Evolutionary conservation across 345 rosid species (phyloP).

Genomic region (Eutrema japonicum): DNA sequence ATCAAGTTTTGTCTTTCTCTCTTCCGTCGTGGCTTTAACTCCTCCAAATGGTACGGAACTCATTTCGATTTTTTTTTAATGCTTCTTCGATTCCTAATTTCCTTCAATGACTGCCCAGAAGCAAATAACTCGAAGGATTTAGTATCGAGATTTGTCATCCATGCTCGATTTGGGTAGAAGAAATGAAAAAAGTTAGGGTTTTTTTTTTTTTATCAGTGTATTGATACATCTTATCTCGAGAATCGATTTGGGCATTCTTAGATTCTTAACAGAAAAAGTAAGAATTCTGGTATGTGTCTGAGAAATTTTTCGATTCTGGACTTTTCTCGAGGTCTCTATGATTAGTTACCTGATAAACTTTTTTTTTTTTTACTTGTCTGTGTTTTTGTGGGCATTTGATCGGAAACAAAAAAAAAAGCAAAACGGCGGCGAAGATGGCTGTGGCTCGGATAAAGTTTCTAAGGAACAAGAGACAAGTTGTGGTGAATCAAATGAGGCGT

Average conservation of each 20-base stretch:
- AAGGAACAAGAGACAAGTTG: constrained; percentile 84
- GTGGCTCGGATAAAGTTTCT: constrained; percentile 93
- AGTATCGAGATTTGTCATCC: not conserved
- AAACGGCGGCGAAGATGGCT: constrained; percentile 95
- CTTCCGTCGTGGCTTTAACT: constrained; percentile 67
- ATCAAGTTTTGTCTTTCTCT: constrained; percentile 68
- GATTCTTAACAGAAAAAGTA: not conserved
- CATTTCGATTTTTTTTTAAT: too few species aligned
- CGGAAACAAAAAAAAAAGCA: constrained; percentile 48
- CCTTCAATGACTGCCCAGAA: not conserved
- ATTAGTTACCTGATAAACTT: constrained; percentile 18
- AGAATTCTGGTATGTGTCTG: constrained; percentile 2
- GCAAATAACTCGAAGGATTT: not conserved
- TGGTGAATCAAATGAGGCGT: constrained; percentile 89
- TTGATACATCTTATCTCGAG: not conserved
- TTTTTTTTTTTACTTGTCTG: not conserved
- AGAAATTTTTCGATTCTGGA: not conserved
- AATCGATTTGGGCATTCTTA: constrained; percentile 20
- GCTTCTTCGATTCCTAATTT: not conserved
- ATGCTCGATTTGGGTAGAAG: not conserved
- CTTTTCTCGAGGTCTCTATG: not conserved
- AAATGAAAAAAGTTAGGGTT: not conserved
- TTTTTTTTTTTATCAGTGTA: not conserved
- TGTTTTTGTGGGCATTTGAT: not conserved
- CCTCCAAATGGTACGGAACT: constrained; percentile 87